Evolutionary conservation across 2,329 filamentous ascomycete species (phyloP), one percentile per base, ranked within the genome.

Genomic region (Alternaria gaisen): DNA sequence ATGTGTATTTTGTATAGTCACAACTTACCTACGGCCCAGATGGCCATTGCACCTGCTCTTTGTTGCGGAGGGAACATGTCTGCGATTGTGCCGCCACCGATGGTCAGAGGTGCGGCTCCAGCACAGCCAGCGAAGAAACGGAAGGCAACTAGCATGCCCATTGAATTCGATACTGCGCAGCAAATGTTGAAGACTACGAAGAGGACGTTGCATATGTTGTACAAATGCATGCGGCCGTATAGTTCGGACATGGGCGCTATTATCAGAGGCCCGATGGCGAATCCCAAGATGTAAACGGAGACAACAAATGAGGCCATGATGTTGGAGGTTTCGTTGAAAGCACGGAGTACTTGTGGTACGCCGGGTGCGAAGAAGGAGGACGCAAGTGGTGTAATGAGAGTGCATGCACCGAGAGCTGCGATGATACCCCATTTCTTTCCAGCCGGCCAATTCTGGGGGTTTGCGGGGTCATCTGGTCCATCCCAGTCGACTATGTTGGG

Each of bases 301-400:
- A 80, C 78, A 5, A 80, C 75, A 18, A 80, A 78, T 2, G 75
- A 51, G 4, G 77, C 72, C 10, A 80, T 69, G 10, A 75, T 44
- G 9, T 71, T 75, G 10, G 73, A 77, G 3, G 66, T 61, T 14
- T 69, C 72, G 36, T 73, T 41, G 47, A 80, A 80, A 1, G 70
- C 63, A 2, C 51, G 54, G 65, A 80, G 73, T 3, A 80, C 75
- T 57, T 86, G 78, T 0, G 86, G 85, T 0, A 91, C 86, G 12
- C 86, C 88, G 0, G 90, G 90, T 0, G 89, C 89, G 62, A 80
- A 80, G 61, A 79, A 78, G 16, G 74, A 76, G 3, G 77, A 79
- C 9, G 71, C 77, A 4, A 80, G 68, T 2, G 78, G 77, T 58
- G 78, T 78, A 56, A 81, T 72, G 41, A 81, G 70, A 0, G 80